Base-by-base conservation (phyloP, 352 stramenopile genomes). In the Pelagophyceae sp. region DNA sequence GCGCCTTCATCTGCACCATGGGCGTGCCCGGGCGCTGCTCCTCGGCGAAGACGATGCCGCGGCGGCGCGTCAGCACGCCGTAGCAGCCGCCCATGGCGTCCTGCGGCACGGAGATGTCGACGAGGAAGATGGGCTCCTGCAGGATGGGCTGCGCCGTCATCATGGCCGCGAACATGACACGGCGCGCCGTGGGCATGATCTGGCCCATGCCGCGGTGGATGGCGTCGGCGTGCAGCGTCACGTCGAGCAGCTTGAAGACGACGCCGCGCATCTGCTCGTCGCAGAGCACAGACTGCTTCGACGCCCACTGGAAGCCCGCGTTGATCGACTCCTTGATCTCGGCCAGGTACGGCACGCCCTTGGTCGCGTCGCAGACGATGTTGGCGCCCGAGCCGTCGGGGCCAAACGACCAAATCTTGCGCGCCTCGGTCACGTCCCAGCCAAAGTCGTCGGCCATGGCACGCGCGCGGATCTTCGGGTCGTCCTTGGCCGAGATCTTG, bases 191-290 rank as follows among this genome's bases (percentile, higher is more conserved):
- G 82, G 96, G 96, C 90, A 99, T 96, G 89, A 99, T 99, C 89
- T 99, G 96, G 83, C 96, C 96, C 94, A 98, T 98, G 90, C 96
- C 96, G 95, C 96, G 94, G 87, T 99, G 96, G 87, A 99, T 99
- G 77, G 96, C 95, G 96, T 99, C 96, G 82, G 96, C 94, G 88
- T 99, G 96, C 76, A 99, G 91, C 72, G 98, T 95, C 76, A 99
- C 96, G 90, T 99, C 96, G 84, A 99, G 93, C 32, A 99, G 84
- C 88, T 98, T 98, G 85, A 98, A 96, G 80, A 94, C 88, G 83
- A 97, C 93, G 78, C 94, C 94, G 81, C 96, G 95, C 82, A 99
- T 94, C 76, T 93, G 87, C 88, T 99, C 96, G 79, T 99, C 96
- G 81, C 93, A 98, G 61, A 99, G 90, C 76, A 97, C 95, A 88